These are phyloP conservation scores for Dendryphion nanum DNA, from an alignment of 2,329 filamentous ascomycete genomes.

Conservation along the genomic window DNA sequence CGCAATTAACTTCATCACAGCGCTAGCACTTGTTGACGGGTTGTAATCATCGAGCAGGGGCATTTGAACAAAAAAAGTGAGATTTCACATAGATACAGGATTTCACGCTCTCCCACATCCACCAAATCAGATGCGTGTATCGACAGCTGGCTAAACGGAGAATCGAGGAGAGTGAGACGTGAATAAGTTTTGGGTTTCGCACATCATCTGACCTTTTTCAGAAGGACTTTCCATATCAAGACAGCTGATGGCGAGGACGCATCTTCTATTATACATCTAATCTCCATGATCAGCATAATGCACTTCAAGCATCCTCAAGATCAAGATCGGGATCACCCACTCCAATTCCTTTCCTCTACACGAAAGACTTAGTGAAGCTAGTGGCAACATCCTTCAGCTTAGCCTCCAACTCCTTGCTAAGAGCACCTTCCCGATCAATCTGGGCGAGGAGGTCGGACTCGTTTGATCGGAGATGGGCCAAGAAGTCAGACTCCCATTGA, in stretches of 20 bases:
- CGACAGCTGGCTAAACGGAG: constrained; percentile 25
- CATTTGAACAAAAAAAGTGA: not conserved
- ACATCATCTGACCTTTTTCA: constrained; percentile 16
- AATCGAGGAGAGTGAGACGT: constrained; percentile 5
- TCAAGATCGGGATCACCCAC: constrained; percentile 38
- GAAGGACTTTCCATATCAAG: constrained; percentile 38
- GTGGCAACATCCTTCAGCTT: constrained; percentile 74
- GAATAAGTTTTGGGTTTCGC: constrained; percentile 15
- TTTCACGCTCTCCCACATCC: constrained; percentile 5
- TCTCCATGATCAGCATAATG: constrained; percentile 41
- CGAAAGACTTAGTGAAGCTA: constrained; percentile 93
- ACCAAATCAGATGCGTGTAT: constrained; percentile 13
- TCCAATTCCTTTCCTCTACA: constrained; percentile 38
- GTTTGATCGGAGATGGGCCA: constrained; percentile 87
- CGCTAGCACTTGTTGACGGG: too few relatives aligned
- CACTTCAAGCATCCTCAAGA: constrained; percentile 31
- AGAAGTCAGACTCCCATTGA: constrained; percentile 91
- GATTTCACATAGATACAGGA: constrained; percentile 27
- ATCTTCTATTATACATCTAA: constrained; percentile 43
- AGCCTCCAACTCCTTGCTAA: constrained; percentile 91
- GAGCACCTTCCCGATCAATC: constrained; percentile 92
- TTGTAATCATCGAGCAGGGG: too few relatives aligned
- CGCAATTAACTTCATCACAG: too few relatives aligned
- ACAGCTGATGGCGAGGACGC: constrained; percentile 40
- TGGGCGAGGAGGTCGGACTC: constrained; percentile 77